Evolutionary conservation across 495 filamentous ascomycete species (phyloP), one percentile per base, ranked within the genome.

Genomic region (Apodospora peruviana): DNA sequence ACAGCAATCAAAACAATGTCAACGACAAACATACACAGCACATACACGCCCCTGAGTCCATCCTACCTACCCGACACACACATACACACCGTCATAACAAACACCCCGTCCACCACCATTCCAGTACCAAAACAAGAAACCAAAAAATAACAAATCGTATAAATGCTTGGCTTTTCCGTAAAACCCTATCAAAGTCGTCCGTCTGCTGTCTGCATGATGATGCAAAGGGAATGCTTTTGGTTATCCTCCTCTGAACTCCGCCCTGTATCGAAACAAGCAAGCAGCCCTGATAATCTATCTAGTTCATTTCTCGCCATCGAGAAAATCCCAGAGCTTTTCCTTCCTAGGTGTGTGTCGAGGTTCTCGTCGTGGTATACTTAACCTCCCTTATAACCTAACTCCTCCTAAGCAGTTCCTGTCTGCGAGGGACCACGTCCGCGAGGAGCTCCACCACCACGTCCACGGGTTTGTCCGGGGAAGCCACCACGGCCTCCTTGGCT

Each of bases 401-500:
- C 56, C 48, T 51, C 23, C 58, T 64, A 66, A 35, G 58, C 58
- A 27, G 56, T 39, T 40, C 57, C 53, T 22, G 51, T 43, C 41
- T 76, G 71, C 34, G 47, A 38, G 14, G 69, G 54, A 40, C 74
- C 70, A 40, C 77, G 62, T 22, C 74, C 72, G 19, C 73, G 68
- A 35, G 70, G 65, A 54, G 83, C 80, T 43, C 82, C 80, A 43
- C 82, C 80, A 61, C 81, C 76, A 49, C 82, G 75, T 14, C 73
- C 64, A 14, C 71, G 55, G 14, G 46, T 41, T 59, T 86, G 82
- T 41, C 82, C 79, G 59, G 81, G 81, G 50, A 74, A 77, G 58
- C 76, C 80, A 51, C 85, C 84, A 32, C 85, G 80, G 47, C 83
- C 81, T 62, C 83, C 77, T 64, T 79, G 83, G 51, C 66, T 65